These are phyloP conservation scores for Aureobasidium melanogenum DNA, from an alignment of 2,329 filamentous ascomycete species.

Conservation along the genomic window DNA sequence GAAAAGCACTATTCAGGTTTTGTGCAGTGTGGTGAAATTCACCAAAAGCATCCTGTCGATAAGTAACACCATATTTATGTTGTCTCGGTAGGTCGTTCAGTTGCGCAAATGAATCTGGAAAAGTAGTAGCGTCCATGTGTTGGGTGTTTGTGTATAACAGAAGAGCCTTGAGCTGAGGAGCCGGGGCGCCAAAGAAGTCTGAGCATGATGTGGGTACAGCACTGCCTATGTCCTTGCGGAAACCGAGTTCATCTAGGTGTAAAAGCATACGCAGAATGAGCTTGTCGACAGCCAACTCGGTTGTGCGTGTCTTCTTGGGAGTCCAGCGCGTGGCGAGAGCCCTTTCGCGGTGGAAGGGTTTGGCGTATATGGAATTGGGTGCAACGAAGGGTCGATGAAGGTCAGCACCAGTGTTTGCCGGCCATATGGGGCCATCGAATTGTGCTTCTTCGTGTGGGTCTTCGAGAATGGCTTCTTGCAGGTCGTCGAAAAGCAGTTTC, in stretches of 20 bases:
- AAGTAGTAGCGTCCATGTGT: neutral
- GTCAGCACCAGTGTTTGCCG: constrained; percentile 31
- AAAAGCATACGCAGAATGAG: constrained; percentile 30
- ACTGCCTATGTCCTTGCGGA: constrained; percentile 14
- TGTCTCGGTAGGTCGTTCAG: neutral
- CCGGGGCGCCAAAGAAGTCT: neutral
- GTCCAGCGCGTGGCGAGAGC: constrained; percentile 27
- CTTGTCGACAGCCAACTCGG: constrained; percentile 32
- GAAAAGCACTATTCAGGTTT: constrained; percentile 20
- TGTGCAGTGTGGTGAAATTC: constrained; percentile 22
- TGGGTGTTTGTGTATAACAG: neutral
- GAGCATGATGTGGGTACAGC: constrained; percentile 20
- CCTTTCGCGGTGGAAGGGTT: constrained; percentile 23
- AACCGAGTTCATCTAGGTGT: constrained; percentile 17
- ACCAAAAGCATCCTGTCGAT: constrained; percentile 31
- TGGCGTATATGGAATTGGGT: constrained; percentile 39
- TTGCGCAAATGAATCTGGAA: neutral
- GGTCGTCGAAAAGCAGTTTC: constrained; percentile 8
- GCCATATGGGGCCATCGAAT: constrained; percentile 21
- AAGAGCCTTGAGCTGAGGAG: neutral
- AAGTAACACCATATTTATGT: constrained; percentile 17
- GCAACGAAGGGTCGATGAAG: constrained; percentile 28
- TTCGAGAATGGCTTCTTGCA: constrained; percentile 7
- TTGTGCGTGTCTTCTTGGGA: constrained; percentile 35
- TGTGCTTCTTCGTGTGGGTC: neutral